These are phyloP conservation scores for Fusarium sp. DNA, from an alignment of 2,329 filamentous ascomycete species.

Conservation along the genomic window DNA sequence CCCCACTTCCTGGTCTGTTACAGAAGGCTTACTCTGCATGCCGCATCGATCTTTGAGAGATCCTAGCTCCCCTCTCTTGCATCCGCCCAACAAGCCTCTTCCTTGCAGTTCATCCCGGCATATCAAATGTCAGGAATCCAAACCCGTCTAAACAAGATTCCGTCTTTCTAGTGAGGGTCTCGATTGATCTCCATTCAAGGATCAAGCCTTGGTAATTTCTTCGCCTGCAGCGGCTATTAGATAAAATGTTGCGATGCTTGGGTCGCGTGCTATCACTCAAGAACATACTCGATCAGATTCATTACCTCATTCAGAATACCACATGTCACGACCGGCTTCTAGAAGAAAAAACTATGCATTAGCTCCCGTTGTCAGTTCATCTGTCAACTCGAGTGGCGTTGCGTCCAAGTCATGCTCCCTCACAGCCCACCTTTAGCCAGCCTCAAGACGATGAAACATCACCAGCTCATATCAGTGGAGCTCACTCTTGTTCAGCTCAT, in stretches of 20 bases:
- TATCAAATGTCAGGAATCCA: background rate
- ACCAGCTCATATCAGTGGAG: background rate
- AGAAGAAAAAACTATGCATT: background rate
- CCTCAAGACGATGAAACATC: conserved; percentile 3
- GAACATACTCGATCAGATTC: background rate
- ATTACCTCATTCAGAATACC: background rate
- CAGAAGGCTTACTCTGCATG: conserved; percentile 7
- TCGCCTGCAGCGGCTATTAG: background rate
- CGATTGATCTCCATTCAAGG: background rate
- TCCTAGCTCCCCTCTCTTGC: background rate
- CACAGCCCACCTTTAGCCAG: background rate
- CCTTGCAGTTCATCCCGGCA: background rate
- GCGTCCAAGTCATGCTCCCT: background rate
- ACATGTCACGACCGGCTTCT: background rate
- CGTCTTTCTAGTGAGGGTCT: background rate
- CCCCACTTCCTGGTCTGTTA: conserved; percentile 4
- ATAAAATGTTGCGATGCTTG: background rate
- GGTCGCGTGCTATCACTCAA: background rate
- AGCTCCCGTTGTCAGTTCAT: conserved; percentile 1
- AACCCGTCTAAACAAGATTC: background rate
- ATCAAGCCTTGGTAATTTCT: background rate
- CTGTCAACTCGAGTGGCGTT: background rate
- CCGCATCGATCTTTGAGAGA: conserved; percentile 5
- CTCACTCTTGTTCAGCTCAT: background rate
- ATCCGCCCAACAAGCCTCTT: background rate